These are phyloP conservation scores for Aspergillus novofumigatus DNA, from an alignment of 2,329 filamentous ascomycete genomes.

Conservation along the genomic window DNA sequence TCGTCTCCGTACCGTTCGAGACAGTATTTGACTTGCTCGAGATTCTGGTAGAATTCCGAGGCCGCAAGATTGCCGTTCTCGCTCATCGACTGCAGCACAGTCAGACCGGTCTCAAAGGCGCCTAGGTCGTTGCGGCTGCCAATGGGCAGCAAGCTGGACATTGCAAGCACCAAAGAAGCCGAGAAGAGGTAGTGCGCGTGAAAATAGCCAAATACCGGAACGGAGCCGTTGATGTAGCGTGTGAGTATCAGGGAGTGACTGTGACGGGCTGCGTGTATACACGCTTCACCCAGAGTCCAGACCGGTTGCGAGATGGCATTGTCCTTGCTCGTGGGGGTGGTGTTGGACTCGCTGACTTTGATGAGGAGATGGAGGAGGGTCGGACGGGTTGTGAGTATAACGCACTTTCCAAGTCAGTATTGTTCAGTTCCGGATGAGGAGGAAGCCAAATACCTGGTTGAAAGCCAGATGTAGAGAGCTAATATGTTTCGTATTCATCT, in stretches of 20 bases:
- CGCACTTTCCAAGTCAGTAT: conserved; percentile 22
- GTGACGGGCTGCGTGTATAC: conserved; percentile 36
- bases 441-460: conserved; percentile 20
- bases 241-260: conserved; percentile 36
- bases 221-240: conserved; percentile 36
- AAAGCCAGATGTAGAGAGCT: conserved; percentile 37
- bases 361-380: conserved; percentile 38
- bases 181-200: conserved; percentile 40
- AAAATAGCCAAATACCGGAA: conserved; percentile 39
- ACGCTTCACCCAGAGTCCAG: conserved; percentile 35
- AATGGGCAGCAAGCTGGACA: conserved; percentile 33
- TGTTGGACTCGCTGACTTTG: conserved; percentile 23
- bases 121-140: conserved; percentile 28
- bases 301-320: conserved; percentile 34
- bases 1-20: conserved; percentile 21
- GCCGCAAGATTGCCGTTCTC: conserved; percentile 36
- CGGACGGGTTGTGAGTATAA: conserved; percentile 37
- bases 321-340: conserved; percentile 4
- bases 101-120: conserved; percentile 30
- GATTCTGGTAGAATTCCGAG: conserved; percentile 31
- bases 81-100: conserved; percentile 30
- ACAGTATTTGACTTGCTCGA: conserved; percentile 30
- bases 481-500: conserved; percentile 30
- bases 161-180: conserved; percentile 34
- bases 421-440: not conserved